Evolutionary conservation across 2,329 filamentous ascomycete species (phyloP).

Genomic region (Domatiomyces globalis): DNA sequence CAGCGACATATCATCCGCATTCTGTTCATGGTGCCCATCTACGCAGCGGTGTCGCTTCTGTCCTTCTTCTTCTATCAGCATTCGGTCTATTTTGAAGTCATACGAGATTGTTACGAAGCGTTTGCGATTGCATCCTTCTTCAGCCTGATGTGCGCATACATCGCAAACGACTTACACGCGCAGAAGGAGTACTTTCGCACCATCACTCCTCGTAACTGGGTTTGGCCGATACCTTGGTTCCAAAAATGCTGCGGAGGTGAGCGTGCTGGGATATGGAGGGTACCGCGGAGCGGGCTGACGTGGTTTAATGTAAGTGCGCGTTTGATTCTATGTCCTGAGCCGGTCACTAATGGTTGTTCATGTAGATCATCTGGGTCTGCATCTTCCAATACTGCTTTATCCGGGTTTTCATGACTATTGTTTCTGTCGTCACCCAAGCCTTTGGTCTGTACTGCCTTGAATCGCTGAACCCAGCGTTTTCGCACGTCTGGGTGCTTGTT

Average conservation of each 20-base stretch:
- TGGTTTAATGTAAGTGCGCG: constrained; percentile 58
- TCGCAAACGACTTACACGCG: constrained; percentile 59
- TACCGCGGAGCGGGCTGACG: constrained; percentile 65
- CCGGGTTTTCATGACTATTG: constrained; percentile 63
- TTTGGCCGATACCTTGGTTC: constrained; percentile 58
- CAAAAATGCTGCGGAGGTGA: constrained; percentile 57
- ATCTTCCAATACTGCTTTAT: constrained; percentile 81
- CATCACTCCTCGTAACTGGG: constrained; percentile 56
- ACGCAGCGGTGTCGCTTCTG: constrained; percentile 59
- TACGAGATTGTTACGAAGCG: constrained; percentile 77
- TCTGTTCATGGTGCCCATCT: constrained; percentile 75
- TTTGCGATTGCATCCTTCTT: constrained; percentile 84
- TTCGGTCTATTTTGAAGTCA: constrained; percentile 65
- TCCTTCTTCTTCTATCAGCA: constrained; percentile 61
- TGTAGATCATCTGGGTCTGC: constrained; percentile 59
- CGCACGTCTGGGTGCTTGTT: constrained; percentile 65
- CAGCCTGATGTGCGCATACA: constrained; percentile 64
- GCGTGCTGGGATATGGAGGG: constrained; percentile 53
- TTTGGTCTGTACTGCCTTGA: constrained; percentile 61
- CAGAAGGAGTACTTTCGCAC: constrained; percentile 71
- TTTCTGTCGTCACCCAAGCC: constrained; percentile 59
- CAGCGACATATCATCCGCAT: constrained; percentile 68
- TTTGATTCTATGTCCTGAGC: not conserved
- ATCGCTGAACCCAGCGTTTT: constrained; percentile 62
- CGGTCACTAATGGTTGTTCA: not conserved